These are phyloP conservation scores for Termitomyces sp. DNA, from an alignment of 768 basidiomycete genomes.

Conservation along the genomic window DNA sequence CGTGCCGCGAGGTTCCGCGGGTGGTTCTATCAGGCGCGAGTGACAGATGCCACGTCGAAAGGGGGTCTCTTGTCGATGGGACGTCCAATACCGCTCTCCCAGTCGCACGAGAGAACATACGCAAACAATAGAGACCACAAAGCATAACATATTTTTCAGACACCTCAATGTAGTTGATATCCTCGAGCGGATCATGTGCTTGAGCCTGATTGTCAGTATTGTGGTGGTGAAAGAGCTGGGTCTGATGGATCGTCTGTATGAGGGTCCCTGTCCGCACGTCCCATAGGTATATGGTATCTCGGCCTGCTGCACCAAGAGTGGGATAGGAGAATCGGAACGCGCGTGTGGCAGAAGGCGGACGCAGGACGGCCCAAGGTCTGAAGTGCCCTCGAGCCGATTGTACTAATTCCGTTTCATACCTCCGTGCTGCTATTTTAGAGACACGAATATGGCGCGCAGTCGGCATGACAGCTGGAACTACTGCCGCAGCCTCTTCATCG, in stretches of 20 bases:
- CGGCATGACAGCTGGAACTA: slow-evolving; percentile 24
- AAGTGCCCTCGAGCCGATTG: slow-evolving; percentile 43
- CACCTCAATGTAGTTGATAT: slow-evolving; percentile 64
- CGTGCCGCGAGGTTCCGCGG: neutral
- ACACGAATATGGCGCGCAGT: slow-evolving; percentile 21
- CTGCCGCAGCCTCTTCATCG: slow-evolving; percentile 12
- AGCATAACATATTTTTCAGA: slow-evolving; percentile 54
- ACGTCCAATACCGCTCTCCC: slow-evolving; percentile 41
- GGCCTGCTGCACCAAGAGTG: slow-evolving; percentile 47
- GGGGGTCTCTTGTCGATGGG: slow-evolving; percentile 27
- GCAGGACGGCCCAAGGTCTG: slow-evolving; percentile 55
- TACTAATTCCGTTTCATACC: neutral
- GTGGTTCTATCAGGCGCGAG: slow-evolving; percentile 11
- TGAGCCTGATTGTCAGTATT: neutral
- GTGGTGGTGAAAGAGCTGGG: slow-evolving; percentile 20
- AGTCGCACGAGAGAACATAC: slow-evolving; percentile 47
- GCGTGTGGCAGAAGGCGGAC: slow-evolving; percentile 34
- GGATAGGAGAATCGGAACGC: slow-evolving; percentile 72
- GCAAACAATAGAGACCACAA: slow-evolving; percentile 42
- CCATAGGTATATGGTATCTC: slow-evolving; percentile 49
- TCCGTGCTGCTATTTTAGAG: slow-evolving; percentile 1
- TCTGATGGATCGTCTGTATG: slow-evolving; percentile 41
- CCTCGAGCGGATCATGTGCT: slow-evolving; percentile 20
- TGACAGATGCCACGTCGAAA: slow-evolving; percentile 30
- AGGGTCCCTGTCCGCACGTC: slow-evolving; percentile 50